Evolutionary conservation across 2,329 filamentous ascomycete species (phyloP).

Genomic region (Cladosporium sp.): DNA sequence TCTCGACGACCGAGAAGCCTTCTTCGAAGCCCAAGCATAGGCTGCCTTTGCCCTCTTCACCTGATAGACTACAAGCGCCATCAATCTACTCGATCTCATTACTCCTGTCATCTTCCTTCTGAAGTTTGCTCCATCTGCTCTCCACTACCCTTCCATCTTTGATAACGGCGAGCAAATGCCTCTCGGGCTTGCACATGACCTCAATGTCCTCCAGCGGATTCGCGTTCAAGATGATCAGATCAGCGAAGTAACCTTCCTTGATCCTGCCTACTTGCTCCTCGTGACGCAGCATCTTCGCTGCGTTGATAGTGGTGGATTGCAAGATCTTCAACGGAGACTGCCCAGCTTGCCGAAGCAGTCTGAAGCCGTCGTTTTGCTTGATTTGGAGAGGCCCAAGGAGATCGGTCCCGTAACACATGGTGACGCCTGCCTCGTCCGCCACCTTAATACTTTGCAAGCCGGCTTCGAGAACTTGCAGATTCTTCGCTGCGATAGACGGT

Average conservation of each 20-base stretch:
- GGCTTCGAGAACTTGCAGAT: constrained; percentile 49
- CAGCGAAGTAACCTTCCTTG: constrained; percentile 52
- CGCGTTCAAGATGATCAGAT: constrained; percentile 53
- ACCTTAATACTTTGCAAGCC: constrained; percentile 52
- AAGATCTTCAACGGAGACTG: constrained; percentile 48
- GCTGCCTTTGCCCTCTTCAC: background rate
- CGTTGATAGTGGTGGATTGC: constrained; percentile 54
- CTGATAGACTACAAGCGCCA: background rate
- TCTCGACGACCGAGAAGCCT: background rate
- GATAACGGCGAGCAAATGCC: constrained; percentile 52
- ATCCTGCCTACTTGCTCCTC: constrained; percentile 53
- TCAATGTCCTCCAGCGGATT: constrained; percentile 59
- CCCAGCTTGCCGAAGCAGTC: constrained; percentile 46
- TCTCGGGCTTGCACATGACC: constrained; percentile 51
- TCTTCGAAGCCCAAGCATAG: background rate
- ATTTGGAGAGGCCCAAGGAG: constrained; percentile 52
- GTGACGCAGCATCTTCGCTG: constrained; percentile 51
- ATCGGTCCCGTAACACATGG: constrained; percentile 58
- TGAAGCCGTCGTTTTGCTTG: constrained; percentile 54
- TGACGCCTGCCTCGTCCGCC: constrained; percentile 54
- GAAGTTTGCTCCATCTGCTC: constrained; percentile 37
- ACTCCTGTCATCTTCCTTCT: constrained; percentile 20
- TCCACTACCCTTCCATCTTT: constrained; percentile 55
- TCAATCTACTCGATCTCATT: constrained; percentile 6
- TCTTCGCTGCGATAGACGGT: constrained; percentile 50